Conservation (phyloP, 2,329 filamentous ascomycete species). For the Akanthomyces dipterigenus region DNA sequence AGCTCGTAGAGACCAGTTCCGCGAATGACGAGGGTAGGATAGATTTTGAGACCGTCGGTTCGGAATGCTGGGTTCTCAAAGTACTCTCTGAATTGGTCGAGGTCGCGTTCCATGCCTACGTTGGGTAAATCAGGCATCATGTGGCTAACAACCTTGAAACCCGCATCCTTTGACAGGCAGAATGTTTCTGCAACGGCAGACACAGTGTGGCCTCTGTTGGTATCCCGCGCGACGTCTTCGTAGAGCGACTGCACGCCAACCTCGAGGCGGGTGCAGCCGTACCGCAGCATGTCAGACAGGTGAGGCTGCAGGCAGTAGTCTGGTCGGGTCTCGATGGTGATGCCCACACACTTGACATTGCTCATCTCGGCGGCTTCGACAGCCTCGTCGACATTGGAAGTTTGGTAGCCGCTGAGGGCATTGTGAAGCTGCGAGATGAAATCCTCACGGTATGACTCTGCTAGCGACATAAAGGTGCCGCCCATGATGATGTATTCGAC, state of each 20-base stretch:
- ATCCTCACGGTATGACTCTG: constrained; percentile 80
- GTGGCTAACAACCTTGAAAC: constrained; percentile 97
- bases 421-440: constrained; percentile 97
- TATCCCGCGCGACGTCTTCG: constrained; percentile 96
- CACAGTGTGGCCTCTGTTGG: constrained; percentile 93
- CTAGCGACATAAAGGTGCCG: constrained; percentile 95
- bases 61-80: constrained; percentile 95
- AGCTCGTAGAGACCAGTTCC: constrained; percentile 95
- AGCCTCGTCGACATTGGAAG: constrained; percentile 88
- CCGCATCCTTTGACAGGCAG: constrained; percentile 92
- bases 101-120: constrained; percentile 94
- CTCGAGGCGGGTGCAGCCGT: constrained; percentile 90
- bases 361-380: constrained; percentile 94
- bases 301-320: constrained; percentile 98
- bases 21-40: constrained; percentile 93
- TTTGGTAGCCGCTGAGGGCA: constrained; percentile 91
- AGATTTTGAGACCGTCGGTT: constrained; percentile 96
- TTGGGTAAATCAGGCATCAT: constrained; percentile 99
- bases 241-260: constrained; percentile 95
- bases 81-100: constrained; percentile 96
- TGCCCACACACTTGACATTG: constrained; percentile 94
- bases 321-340: constrained; percentile 94
- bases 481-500: constrained; percentile 99
- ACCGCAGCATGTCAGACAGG: constrained; percentile 91
- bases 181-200: constrained; percentile 95